phyloP scores from a whole-genome alignment of 345 rosid genomes.

The Camelina hispida region DNA sequence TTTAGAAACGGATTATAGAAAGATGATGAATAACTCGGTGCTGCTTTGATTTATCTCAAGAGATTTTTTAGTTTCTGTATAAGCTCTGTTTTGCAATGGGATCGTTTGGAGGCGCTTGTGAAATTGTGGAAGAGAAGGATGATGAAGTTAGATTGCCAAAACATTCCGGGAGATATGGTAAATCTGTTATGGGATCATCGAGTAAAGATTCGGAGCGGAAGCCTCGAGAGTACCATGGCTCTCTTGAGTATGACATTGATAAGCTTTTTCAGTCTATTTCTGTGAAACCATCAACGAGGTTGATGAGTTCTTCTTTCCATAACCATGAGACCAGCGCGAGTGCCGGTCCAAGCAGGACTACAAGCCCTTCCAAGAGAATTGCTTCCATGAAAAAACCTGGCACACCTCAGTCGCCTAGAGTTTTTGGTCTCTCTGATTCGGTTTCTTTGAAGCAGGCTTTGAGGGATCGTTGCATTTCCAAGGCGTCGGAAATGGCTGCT shows the following conservation, averaged over 20 bases:
- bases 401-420: conserved; percentile 69
- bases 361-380: conserved; percentile 62
- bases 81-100: conserved; percentile 55
- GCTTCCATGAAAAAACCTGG: conserved; percentile 71
- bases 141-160: conserved; percentile 53
- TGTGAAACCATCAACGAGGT: conserved; percentile 61
- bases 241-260: conserved; percentile 82
- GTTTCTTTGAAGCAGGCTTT: conserved; percentile 91
- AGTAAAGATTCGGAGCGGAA: conserved; percentile 57
- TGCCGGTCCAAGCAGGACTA: conserved; percentile 55
- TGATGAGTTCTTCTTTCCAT: conserved; percentile 53
- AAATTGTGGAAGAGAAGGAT: conserved; percentile 84
- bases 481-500: conserved; percentile 99
- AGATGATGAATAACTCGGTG: conserved; percentile 10
- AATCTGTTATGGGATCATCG: conserved; percentile 51
- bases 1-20: conserved; percentile 2
- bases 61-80: neutral
- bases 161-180: conserved; percentile 52
- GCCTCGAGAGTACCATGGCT: conserved; percentile 60
- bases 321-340: conserved; percentile 48
- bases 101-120: conserved; percentile 69
- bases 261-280: conserved; percentile 83
- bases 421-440: conserved; percentile 64
- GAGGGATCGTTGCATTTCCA: conserved; percentile 88
- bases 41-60: neutral